Base-by-base conservation (phyloP, 2,329 filamentous ascomycete genomes). In the Pyrenochaeta sp. region DNA sequence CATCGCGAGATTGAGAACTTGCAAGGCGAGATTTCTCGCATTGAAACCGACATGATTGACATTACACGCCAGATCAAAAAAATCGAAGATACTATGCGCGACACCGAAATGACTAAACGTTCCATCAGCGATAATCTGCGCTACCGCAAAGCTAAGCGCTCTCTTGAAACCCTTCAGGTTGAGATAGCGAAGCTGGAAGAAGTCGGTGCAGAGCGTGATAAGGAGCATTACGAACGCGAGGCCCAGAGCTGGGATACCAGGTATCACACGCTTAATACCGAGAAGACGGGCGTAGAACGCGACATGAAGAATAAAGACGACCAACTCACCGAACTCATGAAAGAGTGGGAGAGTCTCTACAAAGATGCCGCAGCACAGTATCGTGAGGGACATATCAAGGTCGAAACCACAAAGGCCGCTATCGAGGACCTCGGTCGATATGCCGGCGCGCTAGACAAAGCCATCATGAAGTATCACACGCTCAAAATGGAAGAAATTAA, bases 401-500 rank as follows among this genome's bases (percentile, higher is more conserved):
- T 97, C 1, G 91, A 88, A 78, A 96, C 93, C 0, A 97, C 92
- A 43, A 96, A 93, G 75, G 94, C 93, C 3, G 94, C 92, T 2
- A 91, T 97, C 49, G 92, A 96, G 51, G 95, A 99, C 72, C 81
- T 99, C 31, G 89, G 84, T 6, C 89, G 91, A 35, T 98, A 96
- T 72, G 84, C 87, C 37, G 83, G 86, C 9, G 95, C 95, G 7
- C 84, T 99, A 11, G 94, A 98, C 80, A 92, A 95, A 71, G 96
- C 95, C 41, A 96, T 99, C 69, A 97, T 99, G 91, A 91, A 91
- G 69, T 99, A 94, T 72, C 95, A 99, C 79, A 85, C 89, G 27
- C 81, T 97, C 72, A 99, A 99, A 81, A 99, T 99, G 95, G 91
- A 95, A 65, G 93, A 99, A 75, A 94, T 99, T 75, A 99, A 99